Evolutionary conservation across 768 basidiomycete genomes (phyloP), one percentile per base, ranked within the genome.

Genomic region (Dentipellis sp.): DNA sequence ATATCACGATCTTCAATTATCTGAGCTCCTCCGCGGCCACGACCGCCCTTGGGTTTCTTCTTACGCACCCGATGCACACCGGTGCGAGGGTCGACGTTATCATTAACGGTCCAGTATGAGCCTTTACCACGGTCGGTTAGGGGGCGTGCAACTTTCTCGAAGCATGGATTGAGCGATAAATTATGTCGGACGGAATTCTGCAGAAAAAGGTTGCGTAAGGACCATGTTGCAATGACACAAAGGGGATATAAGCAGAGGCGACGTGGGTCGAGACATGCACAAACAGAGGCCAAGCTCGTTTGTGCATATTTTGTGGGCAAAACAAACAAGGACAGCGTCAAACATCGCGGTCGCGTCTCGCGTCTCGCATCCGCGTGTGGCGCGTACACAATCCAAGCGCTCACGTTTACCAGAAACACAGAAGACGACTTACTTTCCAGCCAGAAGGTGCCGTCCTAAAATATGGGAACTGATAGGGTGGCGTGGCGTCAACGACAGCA

Each of bases 111-210:
- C 91, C 91, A 93, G 65, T 92, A 93, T 0, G 88, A 91, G 19
- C 91, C 91, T 65, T 93, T 93, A 53, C 91, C 91, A 52, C 91
- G 84, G 64, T 93, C 91, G 6, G 91, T 93, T 62, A 93, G 79
- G 11, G 91, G 91, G n/a, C 91, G 86, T 2, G 91, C 85, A 4
- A 92, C 87, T 70, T 93, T 93, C 71, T 91, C 88, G 64, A 93
- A 93, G 66, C 89, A 93, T 52, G 91, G 90, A 62, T 93, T 93
- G 58, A 93, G 76, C 6, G 91, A 93, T 22, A 93, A 79, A 64
- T 93, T 93, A 69, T 93, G 91, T 50, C 91, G 86, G 61, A 93
- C 90, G 42, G 91, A 92, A 67, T 93, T 93, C 91, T 93, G 65
- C 14, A 55, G 53, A 17, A 52, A 17, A 46, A 8, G 10, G 46